Evolutionary conservation across 495 filamentous ascomycete species (phyloP), one percentile per base, ranked within the genome.

Genomic region (Thozetella sp.): DNA sequence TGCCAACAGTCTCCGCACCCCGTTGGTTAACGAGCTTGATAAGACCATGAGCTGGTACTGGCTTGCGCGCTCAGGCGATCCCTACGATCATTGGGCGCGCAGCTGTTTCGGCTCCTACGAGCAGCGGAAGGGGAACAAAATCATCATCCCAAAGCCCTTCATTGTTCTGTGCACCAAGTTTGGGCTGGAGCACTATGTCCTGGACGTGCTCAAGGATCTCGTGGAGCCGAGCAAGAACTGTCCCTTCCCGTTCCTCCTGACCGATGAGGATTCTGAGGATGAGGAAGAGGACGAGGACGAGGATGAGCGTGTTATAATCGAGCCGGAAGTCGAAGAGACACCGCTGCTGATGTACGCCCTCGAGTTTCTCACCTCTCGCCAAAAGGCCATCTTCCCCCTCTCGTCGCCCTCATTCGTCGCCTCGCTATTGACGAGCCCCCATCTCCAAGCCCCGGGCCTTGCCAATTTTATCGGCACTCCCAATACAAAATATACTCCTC

Each of bases 1-100:
- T 19, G 17, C 62, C 2, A 19, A 2, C 2, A 25, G 37, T 24
- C 15, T 56, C 9, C 53, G 56, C 51, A 45, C 30, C 9, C 11
- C 26, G 3, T 37, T 64, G 19, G 26, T 64, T 15, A 59, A 62
- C 25, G 58, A 64, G 50, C 30, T 64, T 15, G 53, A 62, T 59
- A 54, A 57, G 51, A 64, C 62, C 12, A 23, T 64, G 12, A 30
- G 25, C 15, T 60, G 58, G 58, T 61, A 61, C 37, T 64, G 62
- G 62, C 26, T 60, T 2, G 3, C 11, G 23, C 53, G 54, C 2
- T 11, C 24, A 2, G 52, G 54, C 12, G 57, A 60, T 20, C 53
- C 52, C 2, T 23, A 62, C 25, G 62, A 64, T 27, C 60, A 60
- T 25, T 64, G 62, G 62, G 53, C 58, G 4, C 34, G 58, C 23